Conservation (phyloP, 495 filamentous ascomycete genomes). For the Aspergillus mulundensis region DNA sequence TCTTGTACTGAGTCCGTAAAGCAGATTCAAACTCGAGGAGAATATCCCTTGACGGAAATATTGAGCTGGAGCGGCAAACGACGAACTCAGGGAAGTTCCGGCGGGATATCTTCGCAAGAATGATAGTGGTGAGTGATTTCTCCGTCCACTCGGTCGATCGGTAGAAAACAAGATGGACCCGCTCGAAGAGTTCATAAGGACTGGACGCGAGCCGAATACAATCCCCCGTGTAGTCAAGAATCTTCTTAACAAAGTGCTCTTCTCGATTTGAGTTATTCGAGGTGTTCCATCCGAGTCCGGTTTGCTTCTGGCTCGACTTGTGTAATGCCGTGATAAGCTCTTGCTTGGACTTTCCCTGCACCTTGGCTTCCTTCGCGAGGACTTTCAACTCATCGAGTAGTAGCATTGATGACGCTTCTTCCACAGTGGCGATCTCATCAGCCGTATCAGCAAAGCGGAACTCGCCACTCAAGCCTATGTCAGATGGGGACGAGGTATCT, state of each 20-base stretch:
- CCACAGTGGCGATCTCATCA: constrained; percentile 68
- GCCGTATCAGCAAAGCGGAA: constrained; percentile 82
- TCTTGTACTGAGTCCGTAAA: constrained; percentile 72
- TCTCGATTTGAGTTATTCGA: constrained; percentile 55
- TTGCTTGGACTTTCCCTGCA: constrained; percentile 84
- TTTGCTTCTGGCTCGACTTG: constrained; percentile 66
- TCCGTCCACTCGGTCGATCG: constrained; percentile 96
- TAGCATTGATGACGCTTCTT: constrained; percentile 80
- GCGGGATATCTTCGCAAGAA: constrained; percentile 80
- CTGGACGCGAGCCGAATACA: constrained; percentile 75
- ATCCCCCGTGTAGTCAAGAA: constrained; percentile 72
- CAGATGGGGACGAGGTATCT: constrained; percentile 33
- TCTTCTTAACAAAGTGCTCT: constrained; percentile 65
- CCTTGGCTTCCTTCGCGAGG: constrained; percentile 81
- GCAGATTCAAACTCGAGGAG: constrained; percentile 88
- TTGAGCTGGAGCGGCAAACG: constrained; percentile 83
- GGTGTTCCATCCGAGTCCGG: constrained; percentile 60
- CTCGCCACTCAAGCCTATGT: constrained; percentile 39
- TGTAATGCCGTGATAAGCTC: constrained; percentile 71
- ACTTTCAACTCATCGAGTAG: constrained; percentile 80
- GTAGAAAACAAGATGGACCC: constrained; percentile 94
- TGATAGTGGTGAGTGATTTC: constrained; percentile 92
- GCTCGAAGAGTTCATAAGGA: constrained; percentile 80
- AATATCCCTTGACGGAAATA: constrained; percentile 70
- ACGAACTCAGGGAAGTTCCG: constrained; percentile 88